Base-by-base conservation (phyloP, 148 eudicot genomes). In the Camellia sinensis region DNA sequence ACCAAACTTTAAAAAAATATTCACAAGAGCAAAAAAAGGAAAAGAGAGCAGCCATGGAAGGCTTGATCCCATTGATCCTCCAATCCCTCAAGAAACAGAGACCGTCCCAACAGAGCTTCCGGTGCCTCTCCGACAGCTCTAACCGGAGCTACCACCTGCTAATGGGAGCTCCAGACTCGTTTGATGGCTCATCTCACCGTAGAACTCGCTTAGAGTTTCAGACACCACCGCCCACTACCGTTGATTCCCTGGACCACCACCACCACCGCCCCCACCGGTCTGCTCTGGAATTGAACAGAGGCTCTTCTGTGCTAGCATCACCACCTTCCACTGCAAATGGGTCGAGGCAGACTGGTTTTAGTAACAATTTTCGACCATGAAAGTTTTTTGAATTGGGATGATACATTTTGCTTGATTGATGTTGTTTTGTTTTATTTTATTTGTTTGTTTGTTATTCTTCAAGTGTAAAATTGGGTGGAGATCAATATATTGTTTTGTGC, bases 61-160 rank as follows among this genome's bases (percentile, higher is more conserved):
- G 72, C 3, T 68, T 68, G 15, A 68, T 68, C 72, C 72, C 72
- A 43, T 68, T 68, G 44, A 8, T 68, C 50, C 19, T 68, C 52
- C 72, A 43, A 19, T 5, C 19, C 52, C 19, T 68, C 50, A 68
- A 41, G 72, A 68, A 43, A 10, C 19, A 41, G 50, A 43, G 50
- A 13, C 52, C 5, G 7, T 4, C 72, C n/a, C 50, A 43, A 45
- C 17, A 68, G 7, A 44, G 52, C 72, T 44, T 13, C 72, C 72
- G 52, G n/a, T 43, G 19, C 72, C 21, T 68, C 72, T 68, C 72
- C 21, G 72, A 43, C 50, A 18, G 72, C 21, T 68, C 72, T 15
- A 68, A 15, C 72, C 72, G 72, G 21, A 68, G 72, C 72, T 68
- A 68, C 52, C 72, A 68, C 72, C 5, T 68, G 19, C 43, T 68